Base-by-base conservation (phyloP, 2,329 filamentous ascomycete genomes). In the Drechslerella stenobrocha region DNA sequence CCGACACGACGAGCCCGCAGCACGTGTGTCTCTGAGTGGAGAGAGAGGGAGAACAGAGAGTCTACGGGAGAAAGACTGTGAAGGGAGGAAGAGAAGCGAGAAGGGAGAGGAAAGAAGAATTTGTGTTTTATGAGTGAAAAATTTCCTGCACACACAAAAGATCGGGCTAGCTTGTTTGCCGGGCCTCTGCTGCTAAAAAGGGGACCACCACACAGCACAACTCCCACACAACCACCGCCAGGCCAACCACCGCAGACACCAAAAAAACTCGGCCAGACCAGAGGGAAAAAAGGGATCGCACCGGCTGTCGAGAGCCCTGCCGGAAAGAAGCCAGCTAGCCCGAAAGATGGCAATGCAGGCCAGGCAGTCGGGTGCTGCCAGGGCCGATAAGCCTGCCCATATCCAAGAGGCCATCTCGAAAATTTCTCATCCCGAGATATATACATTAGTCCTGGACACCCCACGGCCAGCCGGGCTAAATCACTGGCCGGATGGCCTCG, bases 11-110 rank as follows among this genome's bases (percentile, higher is more conserved):
- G 51, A 47, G 52, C 55, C 26, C 15, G 24, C 37, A 40, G 55
- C 63, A 69, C 50, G 63, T 69, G 63, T 69, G 63, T 69, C 57
- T 57, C 40, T 60, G 63, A 61, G 55, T 61, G 57, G 63, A 60
- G 57, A 69, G 37, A 60, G 63, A 47, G 45, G 45, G 35, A 47
- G 63, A 60, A 57, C 40, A 20, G 15, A 55, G 55, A 56, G 51
- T 60, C 46, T 51, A 56, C 30, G 57, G 52, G 47, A 28, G 57
- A 67, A 26, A 20, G 56, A 44, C 50, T 44, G 55, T 26, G 45
- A 44, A 50, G 45, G 45, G 51, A 47, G 44, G 30, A 42, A 37
- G 59, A 52, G 50, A 42, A 59, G 56, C 55, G 50, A 48, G 45
- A 8, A 18, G 18, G 59, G 52, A 57, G 56, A 51, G 55, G 57